Conservation (phyloP, 2,329 filamentous ascomycete genomes). For the Volutella citrinella region DNA sequence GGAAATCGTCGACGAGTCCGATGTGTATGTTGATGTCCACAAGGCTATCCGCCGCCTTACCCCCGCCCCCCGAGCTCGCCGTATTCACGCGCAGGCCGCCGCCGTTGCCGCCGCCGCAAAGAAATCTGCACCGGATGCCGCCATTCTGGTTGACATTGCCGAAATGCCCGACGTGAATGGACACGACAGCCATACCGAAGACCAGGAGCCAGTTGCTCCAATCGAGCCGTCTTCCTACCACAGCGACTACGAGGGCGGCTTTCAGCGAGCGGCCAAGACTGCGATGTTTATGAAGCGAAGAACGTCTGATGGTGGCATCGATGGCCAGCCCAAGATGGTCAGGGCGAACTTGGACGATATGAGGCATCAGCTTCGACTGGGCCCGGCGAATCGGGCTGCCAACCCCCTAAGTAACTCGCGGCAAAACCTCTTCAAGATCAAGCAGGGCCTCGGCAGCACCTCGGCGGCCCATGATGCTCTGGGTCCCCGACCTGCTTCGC, state of each 20-base stretch:
- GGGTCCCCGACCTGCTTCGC: conserved; percentile 18
- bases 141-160: conserved; percentile 36
- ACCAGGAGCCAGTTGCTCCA: no score
- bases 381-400: conserved; percentile 64
- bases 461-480: conserved; percentile 4
- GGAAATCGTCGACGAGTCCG: conserved; percentile 98
- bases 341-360: conserved; percentile 62
- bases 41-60: conserved; percentile 90
- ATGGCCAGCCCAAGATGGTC: conserved; percentile 49
- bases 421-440: conserved; percentile 65
- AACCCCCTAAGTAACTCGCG: conserved; percentile 59
- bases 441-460: conserved; percentile 39
- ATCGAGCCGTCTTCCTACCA: conserved; percentile 35
- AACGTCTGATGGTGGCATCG: conserved; percentile 52
- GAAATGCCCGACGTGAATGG: conserved; percentile 36
- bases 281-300: conserved; percentile 60
- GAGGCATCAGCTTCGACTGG: conserved; percentile 61
- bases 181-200: conserved; percentile 14
- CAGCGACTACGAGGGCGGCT: conserved; percentile 34
- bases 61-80: conserved; percentile 75
- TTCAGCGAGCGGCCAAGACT: conserved; percentile 47
- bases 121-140: conserved; percentile 28
- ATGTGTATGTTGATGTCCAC: conserved; percentile 97
- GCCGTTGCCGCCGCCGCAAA: conserved; percentile 28
- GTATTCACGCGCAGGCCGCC: conserved; percentile 35